Conservation (phyloP, 768 basidiomycete genomes). For the Cystobasidium onofrii region DNA sequence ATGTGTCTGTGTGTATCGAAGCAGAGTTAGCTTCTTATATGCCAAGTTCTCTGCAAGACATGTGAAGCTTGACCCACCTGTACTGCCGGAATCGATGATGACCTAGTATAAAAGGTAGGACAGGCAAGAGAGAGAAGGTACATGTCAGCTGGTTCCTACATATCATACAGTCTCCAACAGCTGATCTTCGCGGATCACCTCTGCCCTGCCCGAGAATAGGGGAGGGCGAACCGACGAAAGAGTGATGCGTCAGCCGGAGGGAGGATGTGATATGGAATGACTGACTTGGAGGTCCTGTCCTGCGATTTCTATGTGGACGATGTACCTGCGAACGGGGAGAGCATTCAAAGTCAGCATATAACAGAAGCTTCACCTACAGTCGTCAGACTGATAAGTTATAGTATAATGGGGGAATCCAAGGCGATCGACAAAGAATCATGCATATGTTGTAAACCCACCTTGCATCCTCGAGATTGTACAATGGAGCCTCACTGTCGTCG, state of each 20-base stretch:
- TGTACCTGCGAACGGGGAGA: slow-evolving; percentile 8
- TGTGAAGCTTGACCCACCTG: not conserved
- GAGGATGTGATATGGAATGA: not conserved
- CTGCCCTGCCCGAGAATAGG: no score
- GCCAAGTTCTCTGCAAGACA: not conserved
- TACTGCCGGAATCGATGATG: slow-evolving; percentile 26
- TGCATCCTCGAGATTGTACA: slow-evolving; percentile 30
- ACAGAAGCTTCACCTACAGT: not conserved
- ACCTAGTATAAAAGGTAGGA: slow-evolving; percentile 10
- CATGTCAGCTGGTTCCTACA: not conserved
- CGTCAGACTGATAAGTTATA: not conserved
- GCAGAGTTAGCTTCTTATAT: no score
- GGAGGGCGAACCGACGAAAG: not conserved
- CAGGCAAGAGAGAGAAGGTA: not conserved
- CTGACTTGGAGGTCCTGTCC: slow-evolving; percentile 20
- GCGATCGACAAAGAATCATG: not conserved
- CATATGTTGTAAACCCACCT: not conserved
- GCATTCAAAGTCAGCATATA: no score
- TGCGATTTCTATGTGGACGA: slow-evolving; percentile 18
- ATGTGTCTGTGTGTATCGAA: slow-evolving; percentile 30
- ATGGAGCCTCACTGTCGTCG: not conserved
- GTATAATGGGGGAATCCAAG: not conserved
- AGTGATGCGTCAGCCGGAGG: not conserved
- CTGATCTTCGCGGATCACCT: no score
- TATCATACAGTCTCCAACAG: no score